Evolutionary conservation across 805 yeast genomes (phyloP).

Genomic region (Debaryomyces prosopidis): DNA sequence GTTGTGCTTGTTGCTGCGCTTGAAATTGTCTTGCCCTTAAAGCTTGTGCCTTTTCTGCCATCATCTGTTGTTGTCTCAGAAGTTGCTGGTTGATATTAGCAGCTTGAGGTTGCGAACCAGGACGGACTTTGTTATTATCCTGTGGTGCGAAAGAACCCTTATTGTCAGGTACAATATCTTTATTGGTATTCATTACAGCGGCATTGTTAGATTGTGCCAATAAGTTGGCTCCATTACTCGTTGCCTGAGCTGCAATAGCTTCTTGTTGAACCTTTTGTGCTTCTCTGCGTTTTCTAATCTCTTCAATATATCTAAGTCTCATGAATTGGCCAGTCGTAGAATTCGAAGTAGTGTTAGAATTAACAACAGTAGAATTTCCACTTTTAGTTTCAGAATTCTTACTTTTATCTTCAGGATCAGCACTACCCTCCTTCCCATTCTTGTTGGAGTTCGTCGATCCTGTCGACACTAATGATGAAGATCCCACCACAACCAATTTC

Average conservation of each 20-base stretch:
- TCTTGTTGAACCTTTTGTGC: slow-evolving; percentile 43
- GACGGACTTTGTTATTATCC: background rate
- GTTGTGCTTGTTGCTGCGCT: slow-evolving; percentile 9
- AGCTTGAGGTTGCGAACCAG: slow-evolving; percentile 7
- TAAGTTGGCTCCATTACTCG: slow-evolving; percentile 6
- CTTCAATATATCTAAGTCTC: slow-evolving; percentile 86
- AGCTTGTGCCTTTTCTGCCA: slow-evolving; percentile 12
- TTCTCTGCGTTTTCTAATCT: slow-evolving; percentile 67
- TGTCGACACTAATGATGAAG: slow-evolving; percentile 22
- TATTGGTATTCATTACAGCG: slow-evolving; percentile 5
- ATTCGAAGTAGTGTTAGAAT: slow-evolving; percentile 15
- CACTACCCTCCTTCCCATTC: slow-evolving; percentile 20
- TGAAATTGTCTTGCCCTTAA: slow-evolving; percentile 15
- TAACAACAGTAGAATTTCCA: slow-evolving; percentile 9
- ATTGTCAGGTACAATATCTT: background rate
- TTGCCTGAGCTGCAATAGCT: slow-evolving; percentile 40
- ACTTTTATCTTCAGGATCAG: slow-evolving; percentile 31
- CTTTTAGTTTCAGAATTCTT: slow-evolving; percentile 17
- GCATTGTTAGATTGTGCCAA: slow-evolving; percentile 5
- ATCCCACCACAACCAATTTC: slow-evolving; percentile 39
- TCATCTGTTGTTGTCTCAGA: slow-evolving; percentile 9
- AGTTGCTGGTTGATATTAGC: slow-evolving; percentile 14
- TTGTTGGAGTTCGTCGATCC: slow-evolving; percentile 14
- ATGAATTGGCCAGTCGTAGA: slow-evolving; percentile 66
- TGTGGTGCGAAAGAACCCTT: background rate